phyloP scores from a whole-genome alignment of 108 stramenopile species.

The Cyclostephanos invisitatus region DNA sequence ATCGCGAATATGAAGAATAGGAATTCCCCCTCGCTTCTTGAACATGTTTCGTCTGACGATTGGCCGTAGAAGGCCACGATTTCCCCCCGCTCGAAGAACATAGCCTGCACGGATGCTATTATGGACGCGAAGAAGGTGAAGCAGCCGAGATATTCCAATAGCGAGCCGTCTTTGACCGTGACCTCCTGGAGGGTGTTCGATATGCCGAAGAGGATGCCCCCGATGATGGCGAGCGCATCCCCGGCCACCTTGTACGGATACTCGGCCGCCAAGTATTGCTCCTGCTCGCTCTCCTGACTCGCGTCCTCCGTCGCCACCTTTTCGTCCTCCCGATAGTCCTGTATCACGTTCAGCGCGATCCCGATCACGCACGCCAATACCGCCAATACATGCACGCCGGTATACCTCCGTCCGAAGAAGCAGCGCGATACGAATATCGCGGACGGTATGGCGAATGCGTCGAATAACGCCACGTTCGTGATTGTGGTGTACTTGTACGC shows the following conservation, averaged over 20 bases:
- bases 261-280: slow-evolving; percentile 37
- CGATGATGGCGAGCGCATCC: slow-evolving; percentile 83
- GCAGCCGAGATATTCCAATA: slow-evolving; percentile 83
- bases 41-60: slow-evolving; percentile 39
- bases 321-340: slow-evolving; percentile 72
- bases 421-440: slow-evolving; percentile 86
- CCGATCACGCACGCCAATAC: slow-evolving; percentile 85
- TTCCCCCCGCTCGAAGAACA: slow-evolving; percentile 64
- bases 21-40: slow-evolving; percentile 27
- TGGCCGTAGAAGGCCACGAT: slow-evolving; percentile 50
- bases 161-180: slow-evolving; percentile 53
- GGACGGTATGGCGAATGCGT: slow-evolving; percentile 92
- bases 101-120: slow-evolving; percentile 57
- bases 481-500: slow-evolving; percentile 91
- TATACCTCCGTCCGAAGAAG: slow-evolving; percentile 77
- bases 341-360: slow-evolving; percentile 71
- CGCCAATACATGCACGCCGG: slow-evolving; percentile 68
- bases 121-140: slow-evolving; percentile 84
- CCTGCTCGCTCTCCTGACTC: slow-evolving; percentile 28
- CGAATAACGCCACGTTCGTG: slow-evolving; percentile 90
- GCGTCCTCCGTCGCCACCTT: slow-evolving; percentile 22
- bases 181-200: slow-evolving; percentile 85
- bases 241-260: slow-evolving; percentile 80
- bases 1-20: slow-evolving; percentile 61
- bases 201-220: slow-evolving; percentile 88